phyloP scores from a whole-genome alignment of 2,329 filamentous ascomycete genomes.

The Dactylellina drechsleri region DNA sequence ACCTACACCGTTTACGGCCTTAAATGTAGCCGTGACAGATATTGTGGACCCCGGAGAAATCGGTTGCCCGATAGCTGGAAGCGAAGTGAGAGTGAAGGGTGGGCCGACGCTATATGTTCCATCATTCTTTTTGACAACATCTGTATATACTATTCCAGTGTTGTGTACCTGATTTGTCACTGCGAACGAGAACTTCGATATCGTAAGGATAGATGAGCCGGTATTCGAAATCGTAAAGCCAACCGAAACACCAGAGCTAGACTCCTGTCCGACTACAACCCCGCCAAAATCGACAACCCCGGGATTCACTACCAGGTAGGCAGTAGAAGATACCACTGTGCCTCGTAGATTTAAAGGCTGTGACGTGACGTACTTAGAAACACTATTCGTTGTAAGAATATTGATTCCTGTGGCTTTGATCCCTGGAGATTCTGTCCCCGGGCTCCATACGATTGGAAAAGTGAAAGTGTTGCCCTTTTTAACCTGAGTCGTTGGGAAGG shows the following conservation, averaged over 20 bases:
- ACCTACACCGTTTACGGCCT: constrained; percentile 59
- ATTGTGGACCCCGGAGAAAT: constrained; percentile 60
- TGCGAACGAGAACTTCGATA: constrained; percentile 61
- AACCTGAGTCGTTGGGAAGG: constrained; percentile 61
- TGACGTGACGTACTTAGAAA: constrained; percentile 61
- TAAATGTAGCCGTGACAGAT: constrained; percentile 61
- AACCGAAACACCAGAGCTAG: constrained; percentile 58
- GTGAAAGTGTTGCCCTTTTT: constrained; percentile 61
- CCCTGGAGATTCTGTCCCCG: constrained; percentile 60
- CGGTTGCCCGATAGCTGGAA: constrained; percentile 59
- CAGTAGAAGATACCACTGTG: constrained; percentile 61
- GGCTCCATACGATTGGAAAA: constrained; percentile 63
- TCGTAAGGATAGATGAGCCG: constrained; percentile 61
- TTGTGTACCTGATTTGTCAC: constrained; percentile 58
- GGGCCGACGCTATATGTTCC: constrained; percentile 59
- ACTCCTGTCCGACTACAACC: constrained; percentile 61
- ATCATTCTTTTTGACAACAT: constrained; percentile 59
- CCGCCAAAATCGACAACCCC: constrained; percentile 62
- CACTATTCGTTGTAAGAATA: constrained; percentile 62
- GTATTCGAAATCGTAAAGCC: constrained; percentile 62
- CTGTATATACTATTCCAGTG: constrained; percentile 58
- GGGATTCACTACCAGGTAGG: constrained; percentile 62
- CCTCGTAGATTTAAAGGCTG: constrained; percentile 62
- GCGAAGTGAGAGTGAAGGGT: constrained; percentile 59
- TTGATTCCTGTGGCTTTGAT: constrained; percentile 61